Conservation (phyloP, 176 grass and related monocot genomes). For the Phoenix roebelenii region DNA sequence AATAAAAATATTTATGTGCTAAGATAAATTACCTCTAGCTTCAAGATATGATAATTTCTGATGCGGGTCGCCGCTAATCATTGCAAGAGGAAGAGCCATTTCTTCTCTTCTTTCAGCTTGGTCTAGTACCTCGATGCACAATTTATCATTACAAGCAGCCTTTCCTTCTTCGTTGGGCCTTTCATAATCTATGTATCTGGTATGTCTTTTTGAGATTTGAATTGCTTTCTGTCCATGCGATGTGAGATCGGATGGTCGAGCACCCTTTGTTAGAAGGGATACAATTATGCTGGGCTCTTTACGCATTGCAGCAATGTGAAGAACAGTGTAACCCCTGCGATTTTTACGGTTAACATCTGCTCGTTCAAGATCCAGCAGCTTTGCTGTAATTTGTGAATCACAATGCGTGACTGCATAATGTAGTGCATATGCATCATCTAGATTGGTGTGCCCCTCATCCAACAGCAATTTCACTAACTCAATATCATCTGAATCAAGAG, state of each 20-base stretch:
- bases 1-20: neutral
- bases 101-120: constrained; percentile 1
- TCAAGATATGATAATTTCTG: constrained; percentile 4
- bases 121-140: constrained; percentile 13
- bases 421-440: constrained; percentile 9
- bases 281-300: constrained; percentile 12
- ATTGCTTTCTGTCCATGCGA: neutral
- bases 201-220: constrained; percentile 7
- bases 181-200: neutral
- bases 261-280: constrained; percentile 8
- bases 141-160: neutral
- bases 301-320: constrained; percentile 12
- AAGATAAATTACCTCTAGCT: constrained; percentile 8
- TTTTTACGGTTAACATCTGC: constrained; percentile 9
- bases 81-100: neutral
- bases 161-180: neutral
- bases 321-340: neutral
- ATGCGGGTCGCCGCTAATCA: neutral
- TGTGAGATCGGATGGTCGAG: neutral
- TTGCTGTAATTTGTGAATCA: neutral
- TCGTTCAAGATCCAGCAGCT: constrained; percentile 8
- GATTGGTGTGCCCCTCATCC: neutral
- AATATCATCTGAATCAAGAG: constrained; percentile 11
- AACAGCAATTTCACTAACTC: constrained; percentile 7
- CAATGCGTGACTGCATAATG: constrained; percentile 11